Base-by-base conservation (phyloP, 148 eudicot genomes). In the Pharnaceum exiguum region DNA sequence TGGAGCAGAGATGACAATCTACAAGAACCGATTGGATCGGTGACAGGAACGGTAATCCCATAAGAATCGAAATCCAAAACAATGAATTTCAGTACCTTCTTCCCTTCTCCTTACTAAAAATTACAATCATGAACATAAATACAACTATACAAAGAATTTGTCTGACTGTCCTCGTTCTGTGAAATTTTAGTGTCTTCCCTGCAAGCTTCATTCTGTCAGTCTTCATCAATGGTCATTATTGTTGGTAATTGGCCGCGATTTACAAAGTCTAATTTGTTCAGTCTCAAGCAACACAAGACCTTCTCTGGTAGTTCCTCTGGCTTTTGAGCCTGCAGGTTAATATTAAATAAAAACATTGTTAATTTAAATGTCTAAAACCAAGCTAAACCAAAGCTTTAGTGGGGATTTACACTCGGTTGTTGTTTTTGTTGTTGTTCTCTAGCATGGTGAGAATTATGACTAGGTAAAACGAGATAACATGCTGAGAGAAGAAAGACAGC, bases 291-390 rank as follows among this genome's bases (percentile, higher is more conserved):
- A 42, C 97, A 80, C 61, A 90, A 44, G 26, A 90, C 86, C 75
- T 80, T 84, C 73, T 90, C 97, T 8, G 97, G 97, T 30, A 90
- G 76, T 65, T 90, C 97, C 59, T 90, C 95, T 23, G 68, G 86
- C 61, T 71, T 86, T 46, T 90, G 97, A 51, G 89, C 95, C 97
- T 90, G 79, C 33, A 65, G 25, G 9, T 15, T 24, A n/a, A 60
- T 16, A 1, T 23, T 42, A 18, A 33, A 24, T 48, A 31, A 3
- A 29, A 47, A 32, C 27, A 35, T 31, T 50, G 46, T 7, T 35
- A 47, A n/a, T 24, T 39, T 35, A 13, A 5, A 16, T 10, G 23
- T 57, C 28, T 36, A 1, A 26, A 40, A 40, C 16, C n/a, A n/a
- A n/a, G n/a, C n/a, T n/a, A n/a, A n/a, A n/a, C n/a, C n/a, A n/a